Evolutionary conservation across 306 rosid species (phyloP).

Genomic region (Acacia confusa): DNA sequence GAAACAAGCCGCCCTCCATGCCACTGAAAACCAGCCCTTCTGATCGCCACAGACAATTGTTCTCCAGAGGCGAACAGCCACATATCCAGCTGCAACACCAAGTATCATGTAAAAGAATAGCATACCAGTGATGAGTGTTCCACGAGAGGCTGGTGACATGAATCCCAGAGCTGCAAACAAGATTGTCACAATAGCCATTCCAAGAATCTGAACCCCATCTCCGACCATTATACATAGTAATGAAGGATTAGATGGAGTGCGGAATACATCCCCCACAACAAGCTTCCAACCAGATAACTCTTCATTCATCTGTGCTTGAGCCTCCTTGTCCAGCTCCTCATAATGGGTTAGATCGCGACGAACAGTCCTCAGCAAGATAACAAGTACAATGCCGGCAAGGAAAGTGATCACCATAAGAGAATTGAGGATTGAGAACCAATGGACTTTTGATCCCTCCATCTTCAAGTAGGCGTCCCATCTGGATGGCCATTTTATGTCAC

Average conservation of each 20-base stretch:
- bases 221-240: background rate
- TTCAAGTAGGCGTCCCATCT: conserved; percentile 86
- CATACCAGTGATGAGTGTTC: background rate
- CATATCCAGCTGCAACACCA: conserved; percentile 35
- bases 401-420: conserved; percentile 8
- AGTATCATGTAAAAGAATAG: background rate
- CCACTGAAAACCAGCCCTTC: conserved; percentile 69
- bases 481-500: conserved; percentile 85
- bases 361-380: conserved; percentile 73
- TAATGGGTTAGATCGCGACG: conserved; percentile 73
- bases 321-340: conserved; percentile 6
- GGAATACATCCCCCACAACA: conserved; percentile 16
- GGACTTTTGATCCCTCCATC: conserved; percentile 86
- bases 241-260: background rate
- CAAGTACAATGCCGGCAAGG: conserved; percentile 43
- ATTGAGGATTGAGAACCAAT: conserved; percentile 38
- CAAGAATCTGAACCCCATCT: conserved; percentile 7
- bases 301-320: conserved; percentile 1
- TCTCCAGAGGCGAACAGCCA: conserved; percentile 75
- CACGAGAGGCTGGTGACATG: conserved; percentile 4
- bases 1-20: conserved; percentile 77
- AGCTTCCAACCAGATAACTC: conserved; percentile 10
- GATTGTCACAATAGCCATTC: conserved; percentile 1
- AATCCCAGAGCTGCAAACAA: background rate
- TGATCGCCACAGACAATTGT: conserved; percentile 62